Conservation (phyloP, 2,329 filamentous ascomycete species). For the Daldinia eschscholtzii region DNA sequence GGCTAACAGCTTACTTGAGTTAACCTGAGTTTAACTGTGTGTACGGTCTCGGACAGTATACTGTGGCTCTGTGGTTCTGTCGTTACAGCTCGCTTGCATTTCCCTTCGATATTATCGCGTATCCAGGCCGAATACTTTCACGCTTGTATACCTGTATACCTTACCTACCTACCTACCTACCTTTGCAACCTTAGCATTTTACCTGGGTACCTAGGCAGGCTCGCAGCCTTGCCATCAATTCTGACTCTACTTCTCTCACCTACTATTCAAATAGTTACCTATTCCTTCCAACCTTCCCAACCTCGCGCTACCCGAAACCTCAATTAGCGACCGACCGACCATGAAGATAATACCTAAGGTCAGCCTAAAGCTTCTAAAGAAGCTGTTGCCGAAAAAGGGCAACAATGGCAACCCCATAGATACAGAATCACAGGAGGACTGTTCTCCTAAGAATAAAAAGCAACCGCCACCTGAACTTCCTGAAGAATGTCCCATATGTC, state of each 20-base stretch:
- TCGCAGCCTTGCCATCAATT: constrained; percentile 10
- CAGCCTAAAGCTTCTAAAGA: constrained; percentile 48
- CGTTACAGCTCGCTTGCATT: constrained; percentile 25
- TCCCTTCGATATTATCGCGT: constrained; percentile 18
- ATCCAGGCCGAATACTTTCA: constrained; percentile 3
- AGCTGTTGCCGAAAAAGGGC: constrained; percentile 40
- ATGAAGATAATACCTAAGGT: constrained; percentile 41
- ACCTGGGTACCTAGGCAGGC: background rate
- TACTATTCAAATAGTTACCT: background rate
- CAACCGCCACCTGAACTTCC: constrained; percentile 38
- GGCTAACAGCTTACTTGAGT: constrained; percentile 36
- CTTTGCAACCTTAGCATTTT: background rate
- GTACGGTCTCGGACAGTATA: constrained; percentile 17
- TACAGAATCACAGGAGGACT: constrained; percentile 8
- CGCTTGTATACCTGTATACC: background rate
- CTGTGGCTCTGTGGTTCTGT: constrained; percentile 1
- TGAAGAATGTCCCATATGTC: constrained; percentile 59
- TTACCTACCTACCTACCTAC: no score
- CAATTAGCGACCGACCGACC: constrained; percentile 24
- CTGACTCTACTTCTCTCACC: constrained; percentile 4
- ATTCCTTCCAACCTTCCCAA: background rate
- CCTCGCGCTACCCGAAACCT: constrained; percentile 9
- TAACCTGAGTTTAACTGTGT: constrained; percentile 5
- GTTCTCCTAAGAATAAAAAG: constrained; percentile 41
- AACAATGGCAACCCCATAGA: constrained; percentile 11